A percentile compares a stretch with the other conserved stretches of the same genome.
phyloP scores from a whole-genome alignment of 495 filamentous ascomycete species.

The Penicillium taxi region DNA sequence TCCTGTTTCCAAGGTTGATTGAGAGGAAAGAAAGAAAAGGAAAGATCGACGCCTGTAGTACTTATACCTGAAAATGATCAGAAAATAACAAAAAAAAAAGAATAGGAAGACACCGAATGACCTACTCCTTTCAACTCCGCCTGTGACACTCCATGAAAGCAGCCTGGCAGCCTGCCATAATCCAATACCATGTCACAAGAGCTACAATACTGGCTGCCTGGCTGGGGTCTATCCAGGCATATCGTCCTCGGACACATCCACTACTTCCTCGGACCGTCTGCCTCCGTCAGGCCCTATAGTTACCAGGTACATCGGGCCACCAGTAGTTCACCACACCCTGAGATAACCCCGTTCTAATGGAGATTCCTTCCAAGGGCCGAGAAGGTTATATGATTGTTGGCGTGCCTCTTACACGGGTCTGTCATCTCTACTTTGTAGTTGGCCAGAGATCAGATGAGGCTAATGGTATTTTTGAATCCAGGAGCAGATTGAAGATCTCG shows the following conservation, averaged over 20 bases:
- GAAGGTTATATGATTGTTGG: conserved; percentile 49
- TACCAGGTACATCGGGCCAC: conserved; percentile 35
- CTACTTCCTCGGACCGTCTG: conserved; percentile 44
- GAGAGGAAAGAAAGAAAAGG: too few relatives aligned
- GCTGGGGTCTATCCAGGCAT: conserved; percentile 45
- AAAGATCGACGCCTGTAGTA: too few relatives aligned
- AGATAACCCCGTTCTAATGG: conserved; percentile 18
- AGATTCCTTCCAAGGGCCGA: conserved; percentile 32
- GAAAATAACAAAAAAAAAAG: too few relatives aligned
- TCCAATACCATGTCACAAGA: conserved; percentile 24
- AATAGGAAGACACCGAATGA: too few relatives aligned
- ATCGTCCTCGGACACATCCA: conserved; percentile 47
- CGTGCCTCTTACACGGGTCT: conserved; percentile 44
- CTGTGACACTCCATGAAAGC: too few relatives aligned
- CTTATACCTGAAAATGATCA: too few relatives aligned
- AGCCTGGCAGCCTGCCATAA: too few relatives aligned
- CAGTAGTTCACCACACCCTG: conserved; percentile 5
- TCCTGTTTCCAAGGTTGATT: too few relatives aligned
- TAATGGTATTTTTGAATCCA: conserved; percentile 11
- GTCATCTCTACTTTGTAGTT: conserved; percentile 9
- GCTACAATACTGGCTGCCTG: conserved; percentile 47
- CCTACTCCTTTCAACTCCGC: too few relatives aligned
- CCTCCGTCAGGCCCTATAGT: conserved; percentile 43
- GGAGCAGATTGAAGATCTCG: conserved; percentile 50
- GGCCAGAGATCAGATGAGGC: background rate